Conservation (phyloP, 2,329 filamentous ascomycete species). For the Stagonosporopsis cucurbitacearum region DNA sequence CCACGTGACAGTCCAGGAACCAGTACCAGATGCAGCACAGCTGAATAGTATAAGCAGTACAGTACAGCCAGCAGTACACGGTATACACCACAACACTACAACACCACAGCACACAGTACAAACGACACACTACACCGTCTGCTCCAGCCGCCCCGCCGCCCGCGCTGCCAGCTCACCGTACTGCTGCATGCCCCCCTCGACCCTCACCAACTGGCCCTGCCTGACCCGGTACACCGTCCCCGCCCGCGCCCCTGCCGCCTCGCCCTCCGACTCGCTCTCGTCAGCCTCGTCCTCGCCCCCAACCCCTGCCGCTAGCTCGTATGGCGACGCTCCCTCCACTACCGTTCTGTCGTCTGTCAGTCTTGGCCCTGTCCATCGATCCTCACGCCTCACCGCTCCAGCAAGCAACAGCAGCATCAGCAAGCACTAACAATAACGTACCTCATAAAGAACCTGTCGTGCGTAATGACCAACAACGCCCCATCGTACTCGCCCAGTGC, state of each 20-base stretch:
- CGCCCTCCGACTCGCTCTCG: slow-evolving; percentile 56
- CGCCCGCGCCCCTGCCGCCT: slow-evolving; percentile 55
- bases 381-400: too few relatives aligned
- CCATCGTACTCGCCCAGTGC: slow-evolving; percentile 74
- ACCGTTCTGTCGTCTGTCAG: slow-evolving; percentile 60
- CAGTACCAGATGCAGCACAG: too few relatives aligned
- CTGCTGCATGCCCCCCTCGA: slow-evolving; percentile 49
- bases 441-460: slow-evolving; percentile 82
- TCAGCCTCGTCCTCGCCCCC: slow-evolving; percentile 49
- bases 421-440: slow-evolving; percentile 38
- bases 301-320: slow-evolving; percentile 45
- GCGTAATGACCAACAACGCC: slow-evolving; percentile 77
- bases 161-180: slow-evolving; percentile 47
- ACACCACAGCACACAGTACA: too few relatives aligned
- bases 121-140: slow-evolving; percentile 2
- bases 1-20: too few relatives aligned
- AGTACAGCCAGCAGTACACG: too few relatives aligned
- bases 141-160: slow-evolving; percentile 36
- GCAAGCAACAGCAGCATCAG: too few relatives aligned
- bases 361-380: neutral
- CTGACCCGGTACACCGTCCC: slow-evolving; percentile 46
- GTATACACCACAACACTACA: too few relatives aligned
- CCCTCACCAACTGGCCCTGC: slow-evolving; percentile 43
- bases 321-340: slow-evolving; percentile 64
- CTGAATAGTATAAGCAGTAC: too few relatives aligned